Percentiles rank a stretch among this genome's conserved stretches.
Conservation (phyloP, 2,329 filamentous ascomycete species). For the Alternaria conjuncta region DNA sequence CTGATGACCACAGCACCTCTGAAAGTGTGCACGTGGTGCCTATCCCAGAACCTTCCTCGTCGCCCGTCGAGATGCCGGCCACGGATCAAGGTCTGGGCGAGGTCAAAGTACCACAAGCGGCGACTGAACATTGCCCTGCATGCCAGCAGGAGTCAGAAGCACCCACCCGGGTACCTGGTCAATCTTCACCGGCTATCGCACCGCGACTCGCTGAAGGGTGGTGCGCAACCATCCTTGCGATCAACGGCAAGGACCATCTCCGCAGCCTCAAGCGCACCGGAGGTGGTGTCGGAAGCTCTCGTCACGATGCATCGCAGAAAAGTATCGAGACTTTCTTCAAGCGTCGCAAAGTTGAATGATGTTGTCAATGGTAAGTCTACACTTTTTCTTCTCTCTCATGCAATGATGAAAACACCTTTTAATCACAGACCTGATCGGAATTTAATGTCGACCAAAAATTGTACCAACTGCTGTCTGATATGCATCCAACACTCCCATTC, state of each 20-base stretch:
- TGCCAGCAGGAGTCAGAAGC: neutral
- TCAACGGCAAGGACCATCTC: slow-evolving; percentile 77
- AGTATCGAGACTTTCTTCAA: slow-evolving; percentile 82
- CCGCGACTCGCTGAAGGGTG: slow-evolving; percentile 44
- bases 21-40: neutral
- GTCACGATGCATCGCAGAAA: slow-evolving; percentile 76
- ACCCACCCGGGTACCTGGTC: neutral
- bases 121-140: neutral
- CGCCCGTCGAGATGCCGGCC: neutral
- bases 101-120: neutral
- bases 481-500: slow-evolving; percentile 2
- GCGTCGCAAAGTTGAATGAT: slow-evolving; percentile 55
- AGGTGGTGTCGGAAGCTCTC: slow-evolving; percentile 80
- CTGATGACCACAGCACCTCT: neutral
- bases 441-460: slow-evolving; percentile 71
- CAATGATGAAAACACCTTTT: slow-evolving; percentile 64
- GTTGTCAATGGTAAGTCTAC: slow-evolving; percentile 29
- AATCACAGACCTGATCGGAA: slow-evolving; percentile 88
- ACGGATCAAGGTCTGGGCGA: neutral
- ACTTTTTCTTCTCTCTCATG: slow-evolving; percentile 25
- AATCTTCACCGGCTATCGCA: neutral
- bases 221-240: slow-evolving; percentile 61
- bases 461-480: slow-evolving; percentile 85
- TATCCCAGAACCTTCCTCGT: neutral
- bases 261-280: slow-evolving; percentile 76